phyloP scores from a whole-genome alignment of 2,329 filamentous ascomycete genomes.

The Alternaria hordeiaustralica region DNA sequence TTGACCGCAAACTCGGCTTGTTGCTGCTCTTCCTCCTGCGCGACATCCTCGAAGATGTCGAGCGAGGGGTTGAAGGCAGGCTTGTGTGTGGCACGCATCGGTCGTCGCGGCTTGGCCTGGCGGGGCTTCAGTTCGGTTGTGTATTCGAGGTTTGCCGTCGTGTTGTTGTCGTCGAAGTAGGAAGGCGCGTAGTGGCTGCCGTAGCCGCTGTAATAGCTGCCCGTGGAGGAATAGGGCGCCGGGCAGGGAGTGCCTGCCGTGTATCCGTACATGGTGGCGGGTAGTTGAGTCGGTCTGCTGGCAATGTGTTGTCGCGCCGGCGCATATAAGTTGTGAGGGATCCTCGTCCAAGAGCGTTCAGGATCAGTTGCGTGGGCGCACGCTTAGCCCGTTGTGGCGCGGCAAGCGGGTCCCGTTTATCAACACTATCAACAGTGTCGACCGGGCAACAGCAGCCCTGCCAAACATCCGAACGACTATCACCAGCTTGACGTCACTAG shows the following conservation, averaged over 20 bases:
- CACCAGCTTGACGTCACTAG: conserved; percentile 9
- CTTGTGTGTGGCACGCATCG: conserved; percentile 37
- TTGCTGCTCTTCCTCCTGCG: conserved; percentile 41
- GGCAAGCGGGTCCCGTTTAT: conserved; percentile 12
- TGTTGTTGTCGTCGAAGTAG: conserved; percentile 40
- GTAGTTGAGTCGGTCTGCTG: conserved; percentile 2
- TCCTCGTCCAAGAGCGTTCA: conserved; percentile 16
- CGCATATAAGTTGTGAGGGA: conserved; percentile 18
- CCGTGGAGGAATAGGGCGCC: conserved; percentile 35
- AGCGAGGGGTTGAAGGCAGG: conserved; percentile 40
- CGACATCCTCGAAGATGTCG: conserved; percentile 50
- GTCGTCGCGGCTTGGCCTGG: conserved; percentile 44
- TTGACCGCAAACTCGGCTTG: conserved; percentile 31
- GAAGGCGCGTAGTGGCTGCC: conserved; percentile 41
- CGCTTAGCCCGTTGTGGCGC: conserved; percentile 21
- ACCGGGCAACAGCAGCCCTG: conserved; percentile 12
- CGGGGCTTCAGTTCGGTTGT: conserved; percentile 44
- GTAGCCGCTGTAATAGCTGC: conserved; percentile 36
- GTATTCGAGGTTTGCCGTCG: conserved; percentile 48
- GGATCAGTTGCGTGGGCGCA: conserved; percentile 11
- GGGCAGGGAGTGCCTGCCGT: conserved; percentile 47
- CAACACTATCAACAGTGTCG: conserved; percentile 15
- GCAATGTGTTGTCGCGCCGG: conserved; percentile 22
- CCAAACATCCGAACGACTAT: conserved; percentile 1
- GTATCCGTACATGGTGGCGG: conserved; percentile 42